Evolutionary conservation across 2,329 filamentous ascomycete species (phyloP).

Genomic region (Neopestalotiopsis clavispora): DNA sequence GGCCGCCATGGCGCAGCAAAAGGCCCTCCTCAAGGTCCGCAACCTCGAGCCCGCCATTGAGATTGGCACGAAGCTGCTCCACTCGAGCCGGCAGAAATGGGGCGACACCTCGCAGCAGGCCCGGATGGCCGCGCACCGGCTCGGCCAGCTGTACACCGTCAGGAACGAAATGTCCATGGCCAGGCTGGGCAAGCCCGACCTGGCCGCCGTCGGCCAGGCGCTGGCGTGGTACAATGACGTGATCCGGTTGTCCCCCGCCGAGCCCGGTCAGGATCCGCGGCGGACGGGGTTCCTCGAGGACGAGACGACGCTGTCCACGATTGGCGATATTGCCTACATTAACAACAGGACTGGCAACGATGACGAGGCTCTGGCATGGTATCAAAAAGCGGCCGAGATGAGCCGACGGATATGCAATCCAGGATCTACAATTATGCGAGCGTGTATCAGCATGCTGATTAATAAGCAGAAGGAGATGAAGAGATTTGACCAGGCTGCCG

Average conservation of each 20-base stretch:
- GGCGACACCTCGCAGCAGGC: conserved; percentile 5
- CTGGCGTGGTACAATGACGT: conserved; percentile 4
- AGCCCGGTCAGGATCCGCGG: background rate
- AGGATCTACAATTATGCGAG: conserved; percentile 3
- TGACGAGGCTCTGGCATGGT: conserved; percentile 2
- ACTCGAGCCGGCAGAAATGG: conserved; percentile 10
- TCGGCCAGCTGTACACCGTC: background rate
- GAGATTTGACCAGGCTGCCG: background rate
- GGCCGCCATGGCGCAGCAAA: background rate
- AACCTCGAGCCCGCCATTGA: background rate
- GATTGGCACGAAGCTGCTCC: background rate
- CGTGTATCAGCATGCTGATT: background rate
- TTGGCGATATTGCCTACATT: conserved; percentile 7
- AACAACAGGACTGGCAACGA: background rate
- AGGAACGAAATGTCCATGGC: background rate
- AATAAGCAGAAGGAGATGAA: conserved; percentile 8
- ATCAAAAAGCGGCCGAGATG: conserved; percentile 3
- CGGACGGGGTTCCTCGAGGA: background rate
- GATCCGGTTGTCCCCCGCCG: background rate
- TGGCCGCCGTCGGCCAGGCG: background rate
- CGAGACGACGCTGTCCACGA: conserved; percentile 11
- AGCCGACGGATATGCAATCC: conserved; percentile 5
- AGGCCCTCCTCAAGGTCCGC: background rate
- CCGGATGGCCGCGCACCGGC: background rate
- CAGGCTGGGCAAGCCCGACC: background rate